Percentiles rank a stretch among this genome's conserved stretches.
These are phyloP conservation scores for Metarhizium album DNA, from an alignment of 2,329 filamentous ascomycete genomes.

Conservation along the genomic window DNA sequence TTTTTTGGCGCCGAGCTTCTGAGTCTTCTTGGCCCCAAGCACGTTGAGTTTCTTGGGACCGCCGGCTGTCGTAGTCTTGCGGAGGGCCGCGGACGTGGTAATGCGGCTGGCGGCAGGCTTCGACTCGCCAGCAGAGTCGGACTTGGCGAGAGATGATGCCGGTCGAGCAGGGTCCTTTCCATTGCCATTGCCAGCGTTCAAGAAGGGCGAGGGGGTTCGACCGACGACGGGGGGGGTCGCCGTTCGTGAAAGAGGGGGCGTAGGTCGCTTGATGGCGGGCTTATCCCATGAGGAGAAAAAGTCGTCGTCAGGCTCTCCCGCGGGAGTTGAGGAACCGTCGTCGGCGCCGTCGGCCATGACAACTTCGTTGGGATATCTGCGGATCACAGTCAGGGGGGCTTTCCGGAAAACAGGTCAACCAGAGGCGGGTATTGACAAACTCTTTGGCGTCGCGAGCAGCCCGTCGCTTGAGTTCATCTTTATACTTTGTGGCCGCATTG, in stretches of 20 bases:
- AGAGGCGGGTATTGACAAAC: conserved; percentile 38
- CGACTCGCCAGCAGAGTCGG: conserved; percentile 41
- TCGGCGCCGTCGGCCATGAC: conserved; percentile 66
- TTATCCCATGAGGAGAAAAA: conserved; percentile 99
- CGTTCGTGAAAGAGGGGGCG: conserved; percentile 83
- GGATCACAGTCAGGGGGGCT: conserved; percentile 13
- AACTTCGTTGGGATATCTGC: conserved; percentile 74
- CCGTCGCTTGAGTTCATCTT: conserved; percentile 85
- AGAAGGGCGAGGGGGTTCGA: conserved; percentile 81
- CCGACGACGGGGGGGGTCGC: conserved; percentile 73
- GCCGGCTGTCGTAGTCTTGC: conserved; percentile 56
- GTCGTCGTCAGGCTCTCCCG: conserved; percentile 79
- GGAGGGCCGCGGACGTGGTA: conserved; percentile 68
- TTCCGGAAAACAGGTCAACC: neutral
- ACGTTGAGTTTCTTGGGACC: conserved; percentile 74
- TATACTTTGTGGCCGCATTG: conserved; percentile 90
- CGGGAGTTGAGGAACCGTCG: conserved; percentile 64
- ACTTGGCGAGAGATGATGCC: conserved; percentile 67
- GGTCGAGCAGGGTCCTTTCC: conserved; percentile 65
- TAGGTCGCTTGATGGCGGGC: conserved; percentile 90
- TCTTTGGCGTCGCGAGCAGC: conserved; percentile 74
- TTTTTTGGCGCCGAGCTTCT: conserved; percentile 90
- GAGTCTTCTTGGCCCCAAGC: conserved; percentile 73
- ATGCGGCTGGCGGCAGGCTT: conserved; percentile 58
- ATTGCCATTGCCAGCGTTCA: conserved; percentile 53